These are phyloP conservation scores for Gossypium thurberi DNA, from an alignment of 345 rosid species.

Conservation along the genomic window DNA sequence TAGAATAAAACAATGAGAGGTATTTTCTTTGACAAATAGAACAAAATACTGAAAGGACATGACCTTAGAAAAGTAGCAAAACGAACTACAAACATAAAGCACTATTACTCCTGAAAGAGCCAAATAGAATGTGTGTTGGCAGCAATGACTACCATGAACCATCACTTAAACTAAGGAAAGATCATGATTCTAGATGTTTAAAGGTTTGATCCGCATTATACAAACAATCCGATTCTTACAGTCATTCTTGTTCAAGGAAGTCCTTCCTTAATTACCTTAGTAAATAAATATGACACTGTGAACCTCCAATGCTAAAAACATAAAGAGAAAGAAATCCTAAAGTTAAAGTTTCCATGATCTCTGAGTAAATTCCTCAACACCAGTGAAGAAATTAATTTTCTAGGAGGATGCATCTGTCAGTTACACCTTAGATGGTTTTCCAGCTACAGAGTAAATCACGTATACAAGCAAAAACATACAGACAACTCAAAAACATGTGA, in stretches of 20 bases:
- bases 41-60: neutral
- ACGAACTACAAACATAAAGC: neutral
- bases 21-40: neutral
- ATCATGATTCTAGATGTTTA: neutral
- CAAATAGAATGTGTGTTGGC: neutral
- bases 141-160: neutral
- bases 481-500: neutral
- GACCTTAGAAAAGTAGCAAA: slow-evolving; percentile 1
- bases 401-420: neutral
- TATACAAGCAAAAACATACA: neutral
- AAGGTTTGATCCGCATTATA: neutral
- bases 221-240: neutral
- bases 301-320: neutral
- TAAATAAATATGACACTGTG: neutral
- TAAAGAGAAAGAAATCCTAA: neutral
- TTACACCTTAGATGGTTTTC: neutral
- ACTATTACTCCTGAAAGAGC: neutral
- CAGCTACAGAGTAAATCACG: neutral
- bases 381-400: neutral
- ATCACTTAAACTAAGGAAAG: neutral
- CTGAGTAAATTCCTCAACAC: neutral
- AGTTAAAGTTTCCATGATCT: neutral
- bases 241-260: neutral
- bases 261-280: neutral
- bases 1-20: neutral